These are phyloP conservation scores for Gaultheria prostrata DNA, from an alignment of 148 eudicot species.

Conservation along the genomic window DNA sequence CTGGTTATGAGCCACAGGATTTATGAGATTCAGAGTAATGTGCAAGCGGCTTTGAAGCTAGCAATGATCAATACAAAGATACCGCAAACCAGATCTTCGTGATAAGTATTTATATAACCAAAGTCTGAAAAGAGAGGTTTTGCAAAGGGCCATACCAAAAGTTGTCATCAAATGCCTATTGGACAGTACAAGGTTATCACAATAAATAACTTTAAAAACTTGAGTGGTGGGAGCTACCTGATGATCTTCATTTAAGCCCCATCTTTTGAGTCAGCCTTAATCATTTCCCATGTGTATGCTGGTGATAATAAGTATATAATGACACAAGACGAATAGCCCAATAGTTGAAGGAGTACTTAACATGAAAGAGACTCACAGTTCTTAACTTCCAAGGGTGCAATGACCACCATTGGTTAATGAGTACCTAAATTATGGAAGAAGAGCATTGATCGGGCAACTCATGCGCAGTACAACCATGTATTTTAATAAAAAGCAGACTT, in stretches of 20 bases:
- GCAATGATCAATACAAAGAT: background rate
- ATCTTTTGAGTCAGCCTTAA: background rate
- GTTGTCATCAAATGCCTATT: background rate
- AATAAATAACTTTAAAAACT: background rate
- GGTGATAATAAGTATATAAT: background rate
- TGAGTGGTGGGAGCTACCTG: background rate
- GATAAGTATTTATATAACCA: background rate
- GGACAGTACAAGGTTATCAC: background rate
- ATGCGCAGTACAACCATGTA: background rate
- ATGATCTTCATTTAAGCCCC: background rate
- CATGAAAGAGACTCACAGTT: background rate
- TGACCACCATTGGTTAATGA: background rate
- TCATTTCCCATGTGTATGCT: background rate
- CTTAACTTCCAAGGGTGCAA: background rate
- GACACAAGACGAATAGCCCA: background rate
- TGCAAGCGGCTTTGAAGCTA: background rate
- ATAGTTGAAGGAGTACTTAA: background rate
- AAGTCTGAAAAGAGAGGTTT: background rate
- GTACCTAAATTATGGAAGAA: background rate
- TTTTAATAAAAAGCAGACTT: background rate
- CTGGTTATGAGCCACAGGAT: background rate
- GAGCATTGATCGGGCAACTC: background rate
- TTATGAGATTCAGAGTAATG: background rate
- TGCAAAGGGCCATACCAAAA: background rate
- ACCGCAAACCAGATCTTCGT: background rate